These are phyloP conservation scores for Santalum album DNA, from an alignment of 164 flowering plant genomes.

Conservation along the genomic window DNA sequence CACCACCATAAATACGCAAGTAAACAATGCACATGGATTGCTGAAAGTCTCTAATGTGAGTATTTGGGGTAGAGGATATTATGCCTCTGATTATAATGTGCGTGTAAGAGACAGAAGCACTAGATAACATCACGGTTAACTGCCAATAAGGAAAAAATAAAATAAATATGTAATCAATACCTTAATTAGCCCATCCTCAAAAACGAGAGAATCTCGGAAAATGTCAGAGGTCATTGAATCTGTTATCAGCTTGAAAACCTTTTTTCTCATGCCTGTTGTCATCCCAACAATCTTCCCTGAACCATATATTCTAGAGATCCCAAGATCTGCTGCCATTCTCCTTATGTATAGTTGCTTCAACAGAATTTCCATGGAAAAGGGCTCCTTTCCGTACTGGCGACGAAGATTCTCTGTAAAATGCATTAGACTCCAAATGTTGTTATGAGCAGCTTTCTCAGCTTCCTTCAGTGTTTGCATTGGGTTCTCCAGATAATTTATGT, in stretches of 20 bases:
- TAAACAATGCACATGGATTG: no score
- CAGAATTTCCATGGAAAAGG: constrained; percentile 81
- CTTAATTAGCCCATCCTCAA: constrained; percentile 67
- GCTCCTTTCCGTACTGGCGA: constrained; percentile 90
- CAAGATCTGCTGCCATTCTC: constrained; percentile 98
- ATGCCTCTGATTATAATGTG: no score
- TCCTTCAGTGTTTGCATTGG: constrained; percentile 68
- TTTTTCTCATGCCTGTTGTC: constrained; percentile 70
- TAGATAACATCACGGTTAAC: background rate
- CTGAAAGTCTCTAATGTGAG: background rate
- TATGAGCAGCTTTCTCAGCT: constrained; percentile 85
- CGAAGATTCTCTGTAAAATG: constrained; percentile 80
- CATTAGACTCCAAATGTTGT: constrained; percentile 72
- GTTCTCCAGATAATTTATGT: constrained; percentile 82
- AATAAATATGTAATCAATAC: constrained; percentile 22
- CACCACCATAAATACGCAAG: no score
- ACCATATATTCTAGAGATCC: constrained; percentile 69
- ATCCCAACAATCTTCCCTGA: constrained; percentile 76
- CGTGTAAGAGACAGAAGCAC: background rate
- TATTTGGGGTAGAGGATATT: background rate
- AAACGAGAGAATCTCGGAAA: constrained; percentile 45
- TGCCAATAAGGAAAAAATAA: no score
- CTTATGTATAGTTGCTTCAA: constrained; percentile 82
- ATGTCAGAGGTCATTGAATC: constrained; percentile 70
- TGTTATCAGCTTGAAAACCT: constrained; percentile 66